Evolutionary conservation across 2,329 filamentous ascomycete species (phyloP), one percentile per base, ranked within the genome.

Genomic region (Cordyceps farinosa): DNA sequence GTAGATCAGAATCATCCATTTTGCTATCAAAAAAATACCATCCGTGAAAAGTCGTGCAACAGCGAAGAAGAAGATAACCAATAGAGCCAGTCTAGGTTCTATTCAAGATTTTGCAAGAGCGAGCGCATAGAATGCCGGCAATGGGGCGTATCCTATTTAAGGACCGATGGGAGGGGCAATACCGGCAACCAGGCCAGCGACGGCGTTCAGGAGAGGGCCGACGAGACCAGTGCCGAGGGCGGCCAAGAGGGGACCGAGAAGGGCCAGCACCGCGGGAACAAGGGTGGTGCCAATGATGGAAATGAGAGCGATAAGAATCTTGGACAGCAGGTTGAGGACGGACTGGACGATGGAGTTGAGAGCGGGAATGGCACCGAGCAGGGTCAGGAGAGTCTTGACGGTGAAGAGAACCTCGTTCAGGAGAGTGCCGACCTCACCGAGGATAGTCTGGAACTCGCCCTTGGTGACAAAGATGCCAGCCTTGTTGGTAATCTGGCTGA

Each of bases 301-400:
- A 27, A 65, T 66, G 66, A 73, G 64, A 3, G 69, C 66, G 17
- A 42, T 47, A 9, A 73, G 64, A 22, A 73, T 61, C 57, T 69
- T 67, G 63, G 68, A 52, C 42, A 73, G 64, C 51, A 72, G 66
- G 62, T 54, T 62, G 66, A 73, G 67, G 66, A 73, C 66, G 48
- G 69, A 68, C 67, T 68, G 66, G 51, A 73, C 67, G 63, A 72
- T 48, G 22, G 69, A 69, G 65, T 59, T 60, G 55, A 73, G 68
- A 63, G 68, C 64, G 38, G 69, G 65, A 22, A 34, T 63, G 66
- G 72, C 66, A 50, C 71, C 71, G 17, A 69, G 42, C 57, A 63
- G 54, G 38, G 50, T 55, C 29, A 59, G 48, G 15, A 59, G 29
- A 32, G 30, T 30, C 45, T 61, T 56, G 62, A 56, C 56, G 56